Conservation (phyloP, 257 asterid genomes). For the Echites panduratus region DNA sequence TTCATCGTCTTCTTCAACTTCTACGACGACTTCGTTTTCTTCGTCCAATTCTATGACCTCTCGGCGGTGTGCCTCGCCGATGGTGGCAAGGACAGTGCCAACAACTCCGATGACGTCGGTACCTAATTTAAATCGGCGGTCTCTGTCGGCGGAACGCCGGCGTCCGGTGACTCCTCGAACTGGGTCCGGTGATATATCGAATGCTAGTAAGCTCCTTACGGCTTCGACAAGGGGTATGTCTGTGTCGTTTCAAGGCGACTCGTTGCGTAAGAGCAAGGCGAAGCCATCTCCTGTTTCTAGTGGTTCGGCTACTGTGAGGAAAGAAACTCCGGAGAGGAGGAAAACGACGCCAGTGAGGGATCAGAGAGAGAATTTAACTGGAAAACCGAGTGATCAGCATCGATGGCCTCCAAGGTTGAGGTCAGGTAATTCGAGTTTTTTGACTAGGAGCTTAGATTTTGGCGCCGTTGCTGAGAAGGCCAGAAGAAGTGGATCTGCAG, state of each 20-base stretch:
- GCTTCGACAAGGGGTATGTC: slow-evolving; percentile 62
- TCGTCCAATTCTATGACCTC: slow-evolving; percentile 46
- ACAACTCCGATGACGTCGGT: slow-evolving; percentile 29
- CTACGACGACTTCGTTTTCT: slow-evolving; percentile 53
- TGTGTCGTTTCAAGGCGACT: slow-evolving; percentile 81
- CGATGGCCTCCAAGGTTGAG: slow-evolving; percentile 88
- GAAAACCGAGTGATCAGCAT: slow-evolving; percentile 56
- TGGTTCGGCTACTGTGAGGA: slow-evolving; percentile 34
- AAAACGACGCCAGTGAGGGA: slow-evolving; percentile 54
- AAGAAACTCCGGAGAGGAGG: slow-evolving; percentile 72
- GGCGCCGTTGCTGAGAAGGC: slow-evolving; percentile 35
- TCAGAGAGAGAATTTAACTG: slow-evolving; percentile 46
- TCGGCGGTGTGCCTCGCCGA: slow-evolving; percentile 47
- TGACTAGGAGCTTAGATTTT: slow-evolving; percentile 65
- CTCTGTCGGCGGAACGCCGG: slow-evolving; percentile 33
- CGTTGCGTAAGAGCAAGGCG: slow-evolving; percentile 53
- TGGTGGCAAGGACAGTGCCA: slow-evolving; percentile 26
- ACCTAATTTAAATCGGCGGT: slow-evolving; percentile 15
- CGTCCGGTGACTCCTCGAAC: slow-evolving; percentile 33
- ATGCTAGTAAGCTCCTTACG: slow-evolving; percentile 51
- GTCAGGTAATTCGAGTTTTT: slow-evolving; percentile 39
- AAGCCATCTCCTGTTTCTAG: slow-evolving; percentile 46
- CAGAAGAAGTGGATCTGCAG: slow-evolving; percentile 44
- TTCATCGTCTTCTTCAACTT: slow-evolving; percentile 52
- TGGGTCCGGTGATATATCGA: slow-evolving; percentile 40